phyloP scores from a whole-genome alignment of 257 asterid genomes.

The Solanum neorickii region DNA sequence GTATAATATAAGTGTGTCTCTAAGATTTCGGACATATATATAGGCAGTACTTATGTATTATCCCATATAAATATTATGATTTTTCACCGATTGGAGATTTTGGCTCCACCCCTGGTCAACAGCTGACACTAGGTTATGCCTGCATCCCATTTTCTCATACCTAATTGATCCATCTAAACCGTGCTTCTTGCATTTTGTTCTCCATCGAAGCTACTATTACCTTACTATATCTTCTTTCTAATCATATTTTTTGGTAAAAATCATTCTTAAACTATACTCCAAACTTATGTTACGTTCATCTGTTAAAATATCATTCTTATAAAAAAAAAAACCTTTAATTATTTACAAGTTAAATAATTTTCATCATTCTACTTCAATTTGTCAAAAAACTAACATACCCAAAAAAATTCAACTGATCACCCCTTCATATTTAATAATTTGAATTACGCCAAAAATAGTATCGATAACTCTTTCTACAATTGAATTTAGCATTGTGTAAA shows the following conservation, averaged over 20 bases:
- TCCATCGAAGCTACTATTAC: not conserved
- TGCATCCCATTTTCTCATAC: not conserved
- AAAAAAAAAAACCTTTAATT: no score
- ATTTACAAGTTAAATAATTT: no score
- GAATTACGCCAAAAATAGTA: no score
- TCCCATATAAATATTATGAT: no score
- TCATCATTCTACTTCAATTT: not conserved
- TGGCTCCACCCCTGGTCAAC: not conserved
- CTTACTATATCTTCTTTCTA: no score
- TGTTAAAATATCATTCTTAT: not conserved
- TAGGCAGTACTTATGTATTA: no score
- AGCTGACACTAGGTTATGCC: not conserved
- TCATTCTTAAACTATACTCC: no score
- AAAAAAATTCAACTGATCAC: not conserved
- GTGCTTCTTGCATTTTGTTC: not conserved
- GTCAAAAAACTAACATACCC: not conserved
- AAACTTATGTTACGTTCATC: no score
- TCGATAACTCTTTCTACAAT: not conserved
- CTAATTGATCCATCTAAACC: not conserved
- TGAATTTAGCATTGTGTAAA: not conserved
- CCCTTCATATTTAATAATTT: not conserved
- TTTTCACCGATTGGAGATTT: no score
- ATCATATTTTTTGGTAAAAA: not conserved
- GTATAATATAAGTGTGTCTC: no score
- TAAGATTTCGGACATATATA: no score